Evolutionary conservation across 1,284 basidiomycete species (phyloP), one percentile per base, ranked within the genome.

Genomic region (Heterobasidion annosum): DNA sequence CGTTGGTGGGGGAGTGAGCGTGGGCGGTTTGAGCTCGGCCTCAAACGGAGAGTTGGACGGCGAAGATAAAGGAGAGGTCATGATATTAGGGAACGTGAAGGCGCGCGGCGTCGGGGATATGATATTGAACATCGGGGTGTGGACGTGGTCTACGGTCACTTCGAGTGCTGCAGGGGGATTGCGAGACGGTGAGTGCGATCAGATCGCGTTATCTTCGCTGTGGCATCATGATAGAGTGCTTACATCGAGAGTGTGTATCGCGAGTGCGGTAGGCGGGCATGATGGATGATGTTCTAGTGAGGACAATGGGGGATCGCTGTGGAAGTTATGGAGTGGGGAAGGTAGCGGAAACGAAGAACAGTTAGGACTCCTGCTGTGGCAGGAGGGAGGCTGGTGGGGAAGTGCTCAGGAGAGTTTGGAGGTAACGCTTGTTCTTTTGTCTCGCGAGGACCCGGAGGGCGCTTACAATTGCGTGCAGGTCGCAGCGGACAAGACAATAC

Each of bases 201-300:
- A 57, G 51, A 25, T 54, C 52, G 55, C 49, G 15, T 33, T 32
- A 16, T 53, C 53, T 58, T 53, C 48, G 52, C 51, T 51, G 55
- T 56, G 53, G 43, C 4, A 45, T 54, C 51, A 44, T 49, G 7
- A 25, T 34, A 49, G 55, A 51, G 52, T 33, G 74, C 83, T 74
- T 61, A 85, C 84, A 74, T 73, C 77, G 77, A 67, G 75, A 69
- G 62, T 73, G 75, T 73, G 75, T 80, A 73, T 86, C 83, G 75
- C 82, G 83, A 68, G 83, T 85, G 73, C 85, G 83, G 65, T 80
- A 73, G 54, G 82, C 83, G 68, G 84, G 85, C 84, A 87, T 87
- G 75, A 76, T 71, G 73, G 72, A 58, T 63, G 59, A 51, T 60
- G 63, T 58, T 58, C 63, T 45, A 35, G 51, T 16, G 48, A 53